Conservation (phyloP, 257 asterid species). For the Paraleonurus japonicus region DNA sequence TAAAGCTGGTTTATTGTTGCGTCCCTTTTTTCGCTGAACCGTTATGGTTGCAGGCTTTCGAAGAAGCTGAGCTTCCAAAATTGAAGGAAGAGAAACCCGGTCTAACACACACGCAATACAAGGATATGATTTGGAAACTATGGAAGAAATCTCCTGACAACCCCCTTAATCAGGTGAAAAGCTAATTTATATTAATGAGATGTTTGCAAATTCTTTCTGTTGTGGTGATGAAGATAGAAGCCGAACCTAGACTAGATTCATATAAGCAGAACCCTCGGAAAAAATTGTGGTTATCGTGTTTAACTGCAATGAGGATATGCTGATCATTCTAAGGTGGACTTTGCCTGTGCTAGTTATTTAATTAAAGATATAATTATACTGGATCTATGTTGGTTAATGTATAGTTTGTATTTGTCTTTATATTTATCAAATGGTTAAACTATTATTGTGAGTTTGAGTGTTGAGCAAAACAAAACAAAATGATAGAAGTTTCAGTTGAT, state of each 20-base stretch:
- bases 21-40: not conserved
- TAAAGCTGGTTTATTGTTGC: conserved; percentile 23
- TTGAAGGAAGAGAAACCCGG: conserved; percentile 61
- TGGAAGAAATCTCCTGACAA: conserved; percentile 97
- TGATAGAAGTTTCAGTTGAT: not conserved
- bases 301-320: not conserved
- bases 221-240: not conserved
- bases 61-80: conserved; percentile 61
- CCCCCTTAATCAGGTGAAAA: conserved; percentile 78
- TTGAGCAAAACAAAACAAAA: not conserved
- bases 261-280: not conserved
- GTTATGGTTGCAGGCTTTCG: conserved; percentile 47
- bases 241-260: not conserved
- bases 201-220: not conserved
- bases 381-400: not conserved
- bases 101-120: conserved; percentile 55
- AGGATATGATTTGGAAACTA: conserved; percentile 93
- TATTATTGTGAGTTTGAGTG: not conserved
- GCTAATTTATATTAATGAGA: not conserved
- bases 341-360: not conserved
- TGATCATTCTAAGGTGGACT: not conserved
- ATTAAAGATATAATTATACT: not conserved
- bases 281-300: not conserved
- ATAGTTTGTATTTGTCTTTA: not conserved
- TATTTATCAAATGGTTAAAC: not conserved